Percentiles rank a stretch among this genome's conserved stretches.
These are phyloP conservation scores for Papiliotrema nemorosa DNA, from an alignment of 1,284 basidiomycete genomes.

Conservation along the genomic window DNA sequence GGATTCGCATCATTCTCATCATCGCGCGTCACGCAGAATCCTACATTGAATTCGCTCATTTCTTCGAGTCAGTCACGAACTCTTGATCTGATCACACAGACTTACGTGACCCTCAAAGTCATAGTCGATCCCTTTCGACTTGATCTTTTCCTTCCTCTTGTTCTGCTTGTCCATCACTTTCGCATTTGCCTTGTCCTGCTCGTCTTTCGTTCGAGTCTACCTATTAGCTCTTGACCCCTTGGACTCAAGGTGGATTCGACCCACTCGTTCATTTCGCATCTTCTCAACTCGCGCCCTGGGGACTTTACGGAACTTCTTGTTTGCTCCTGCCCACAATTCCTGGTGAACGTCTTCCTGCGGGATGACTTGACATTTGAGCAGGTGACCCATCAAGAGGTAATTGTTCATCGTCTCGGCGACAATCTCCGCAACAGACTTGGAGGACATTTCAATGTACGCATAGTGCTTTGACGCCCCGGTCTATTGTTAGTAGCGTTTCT, in stretches of 20 bases:
- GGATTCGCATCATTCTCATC: too few species aligned
- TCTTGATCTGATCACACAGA: not conserved
- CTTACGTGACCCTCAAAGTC: constrained; percentile 62
- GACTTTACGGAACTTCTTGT: constrained; percentile 79
- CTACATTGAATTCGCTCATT: too few species aligned
- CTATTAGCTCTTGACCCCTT: constrained; percentile 1
- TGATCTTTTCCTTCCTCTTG: constrained; percentile 72
- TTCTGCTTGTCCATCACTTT: constrained; percentile 74
- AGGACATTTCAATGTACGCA: constrained; percentile 92
- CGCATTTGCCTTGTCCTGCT: constrained; percentile 64
- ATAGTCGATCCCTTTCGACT: constrained; percentile 81
- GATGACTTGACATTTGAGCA: constrained; percentile 81
- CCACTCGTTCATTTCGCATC: constrained; percentile 74
- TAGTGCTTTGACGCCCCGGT: constrained; percentile 96
- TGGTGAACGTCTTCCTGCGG: constrained; percentile 86
- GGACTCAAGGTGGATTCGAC: constrained; percentile 12
- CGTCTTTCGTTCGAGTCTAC: constrained; percentile 70
- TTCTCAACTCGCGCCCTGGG: constrained; percentile 71
- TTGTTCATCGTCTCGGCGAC: constrained; percentile 99
- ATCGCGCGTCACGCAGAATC: too few species aligned
- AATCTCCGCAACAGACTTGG: constrained; percentile 83
- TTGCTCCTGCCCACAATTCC: constrained; percentile 94
- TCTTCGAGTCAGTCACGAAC: not conserved
- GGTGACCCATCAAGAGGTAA: constrained; percentile 90
- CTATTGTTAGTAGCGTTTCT: constrained; percentile 48